A percentile compares a stretch with the other conserved stretches of the same genome.
phyloP scores from a whole-genome alignment of 78 protist species.

The Paratrimastix pyriformis region DNA sequence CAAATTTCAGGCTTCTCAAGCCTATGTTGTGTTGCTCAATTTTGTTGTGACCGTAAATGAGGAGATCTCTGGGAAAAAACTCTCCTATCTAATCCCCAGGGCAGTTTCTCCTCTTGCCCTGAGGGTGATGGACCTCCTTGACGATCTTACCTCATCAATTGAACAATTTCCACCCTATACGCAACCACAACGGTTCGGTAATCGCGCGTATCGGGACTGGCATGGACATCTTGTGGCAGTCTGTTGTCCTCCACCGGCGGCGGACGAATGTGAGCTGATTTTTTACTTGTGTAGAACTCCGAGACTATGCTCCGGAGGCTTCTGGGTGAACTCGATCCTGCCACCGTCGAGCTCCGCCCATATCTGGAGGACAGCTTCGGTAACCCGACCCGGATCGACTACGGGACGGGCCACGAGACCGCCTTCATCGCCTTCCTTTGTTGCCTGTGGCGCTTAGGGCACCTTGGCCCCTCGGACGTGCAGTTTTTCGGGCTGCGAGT shows the following conservation, averaged over 20 bases:
- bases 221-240: not conserved
- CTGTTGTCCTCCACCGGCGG: not conserved
- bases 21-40: not conserved
- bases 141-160: not conserved
- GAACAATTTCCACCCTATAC: not conserved
- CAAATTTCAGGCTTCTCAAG: too few species aligned
- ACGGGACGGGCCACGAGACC: conserved; percentile 52
- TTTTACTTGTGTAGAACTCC: not conserved
- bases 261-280: too few species aligned
- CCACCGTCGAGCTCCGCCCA: not conserved
- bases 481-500: not conserved
- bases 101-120: not conserved
- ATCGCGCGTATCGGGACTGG: not conserved
- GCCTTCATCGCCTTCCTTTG: conserved; percentile 11
- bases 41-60: not conserved
- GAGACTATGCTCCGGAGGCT: not conserved
- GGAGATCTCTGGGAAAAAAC: not conserved
- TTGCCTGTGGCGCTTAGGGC: not conserved
- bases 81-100: not conserved
- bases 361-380: not conserved
- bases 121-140: not conserved
- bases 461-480: not conserved
- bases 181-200: not conserved
- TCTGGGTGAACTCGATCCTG: not conserved
- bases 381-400: conserved; percentile 28